A percentile compares a stretch with the other conserved stretches of the same genome.
Conservation (phyloP, 768 basidiomycete genomes). For the Rossbeevera mucosa region DNA sequence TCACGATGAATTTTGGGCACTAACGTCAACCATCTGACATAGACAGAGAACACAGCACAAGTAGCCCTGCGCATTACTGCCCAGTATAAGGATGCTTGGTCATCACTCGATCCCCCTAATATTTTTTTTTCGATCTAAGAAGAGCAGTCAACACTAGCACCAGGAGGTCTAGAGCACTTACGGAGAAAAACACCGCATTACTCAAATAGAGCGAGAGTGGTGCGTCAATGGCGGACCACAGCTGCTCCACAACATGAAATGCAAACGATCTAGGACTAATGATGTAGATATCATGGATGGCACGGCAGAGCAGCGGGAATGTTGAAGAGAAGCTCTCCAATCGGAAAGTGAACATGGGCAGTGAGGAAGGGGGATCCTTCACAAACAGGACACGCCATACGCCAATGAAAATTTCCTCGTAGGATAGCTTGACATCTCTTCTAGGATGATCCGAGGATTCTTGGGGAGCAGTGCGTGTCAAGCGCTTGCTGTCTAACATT, state of each 20-base stretch:
- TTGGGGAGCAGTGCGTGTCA: no score
- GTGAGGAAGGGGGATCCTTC: no score
- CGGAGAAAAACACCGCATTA: slow-evolving; percentile 19
- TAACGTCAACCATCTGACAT: slow-evolving; percentile 18
- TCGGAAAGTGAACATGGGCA: slow-evolving; percentile 4
- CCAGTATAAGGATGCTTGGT: slow-evolving; percentile 5
- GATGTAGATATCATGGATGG: slow-evolving; percentile 17
- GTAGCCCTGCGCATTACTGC: slow-evolving; percentile 10
- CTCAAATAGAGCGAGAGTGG: slow-evolving; percentile 23
- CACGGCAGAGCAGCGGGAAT: slow-evolving; percentile 11
- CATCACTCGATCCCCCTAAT: background rate
- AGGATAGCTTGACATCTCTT: slow-evolving; percentile 1
- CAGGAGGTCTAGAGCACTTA: slow-evolving; percentile 1
- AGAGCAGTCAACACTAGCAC: background rate
- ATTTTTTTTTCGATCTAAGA: slow-evolving; percentile 21
- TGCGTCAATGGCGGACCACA: slow-evolving; percentile 18
- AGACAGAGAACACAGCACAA: slow-evolving; percentile 14
- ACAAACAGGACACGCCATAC: slow-evolving; percentile 23
- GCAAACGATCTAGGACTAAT: slow-evolving; percentile 19
- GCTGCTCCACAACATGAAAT: slow-evolving; percentile 3
- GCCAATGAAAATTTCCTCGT: slow-evolving; percentile 17
- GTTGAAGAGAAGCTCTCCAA: slow-evolving; percentile 4
- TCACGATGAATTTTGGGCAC: background rate
- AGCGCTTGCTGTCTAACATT: no score
- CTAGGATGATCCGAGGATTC: no score